phyloP scores from a whole-genome alignment of 352 stramenopile genomes.

The Pythium phragmiticola region DNA sequence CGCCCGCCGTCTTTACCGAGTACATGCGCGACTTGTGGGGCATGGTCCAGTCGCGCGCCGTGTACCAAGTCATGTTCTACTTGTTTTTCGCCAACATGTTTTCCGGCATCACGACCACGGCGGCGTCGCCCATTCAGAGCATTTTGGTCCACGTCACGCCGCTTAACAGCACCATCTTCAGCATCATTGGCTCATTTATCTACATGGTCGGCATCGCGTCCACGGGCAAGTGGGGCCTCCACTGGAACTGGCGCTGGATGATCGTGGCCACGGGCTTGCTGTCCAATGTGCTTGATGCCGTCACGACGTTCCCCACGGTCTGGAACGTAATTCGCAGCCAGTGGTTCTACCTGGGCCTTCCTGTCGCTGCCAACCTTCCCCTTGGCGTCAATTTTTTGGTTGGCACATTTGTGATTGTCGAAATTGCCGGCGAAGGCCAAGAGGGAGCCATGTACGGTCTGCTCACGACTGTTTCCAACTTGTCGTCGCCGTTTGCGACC shows the following conservation, averaged over 20 bases:
- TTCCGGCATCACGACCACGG: slow-evolving; percentile 30
- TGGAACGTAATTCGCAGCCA: slow-evolving; percentile 33
- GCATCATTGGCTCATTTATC: slow-evolving; percentile 29
- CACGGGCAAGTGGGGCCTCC: slow-evolving; percentile 24
- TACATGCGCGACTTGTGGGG: slow-evolving; percentile 36
- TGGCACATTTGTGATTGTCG: slow-evolving; percentile 24
- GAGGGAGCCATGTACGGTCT: slow-evolving; percentile 44
- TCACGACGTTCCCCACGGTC: slow-evolving; percentile 27
- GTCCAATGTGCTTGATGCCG: slow-evolving; percentile 19
- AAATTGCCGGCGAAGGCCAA: slow-evolving; percentile 39
- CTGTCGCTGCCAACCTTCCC: slow-evolving; percentile 32
- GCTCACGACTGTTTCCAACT: slow-evolving; percentile 39
- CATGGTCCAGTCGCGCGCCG: slow-evolving; percentile 30
- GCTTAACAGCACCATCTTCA: slow-evolving; percentile 39
- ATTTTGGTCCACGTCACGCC: slow-evolving; percentile 34
- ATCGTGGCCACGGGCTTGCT: slow-evolving; percentile 25
- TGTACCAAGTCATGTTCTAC: slow-evolving; percentile 53
- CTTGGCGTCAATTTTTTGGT: slow-evolving; percentile 34
- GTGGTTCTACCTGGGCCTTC: slow-evolving; percentile 27
- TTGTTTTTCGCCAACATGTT: slow-evolving; percentile 43
- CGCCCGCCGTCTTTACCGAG: slow-evolving; percentile 13
- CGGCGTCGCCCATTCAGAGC: slow-evolving; percentile 28
- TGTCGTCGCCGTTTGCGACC: slow-evolving; percentile 34
- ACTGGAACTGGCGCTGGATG: slow-evolving; percentile 23
- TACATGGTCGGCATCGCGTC: slow-evolving; percentile 28